Conservation (phyloP, 192 early-diverging fungal species). For the Backusella circina region DNA sequence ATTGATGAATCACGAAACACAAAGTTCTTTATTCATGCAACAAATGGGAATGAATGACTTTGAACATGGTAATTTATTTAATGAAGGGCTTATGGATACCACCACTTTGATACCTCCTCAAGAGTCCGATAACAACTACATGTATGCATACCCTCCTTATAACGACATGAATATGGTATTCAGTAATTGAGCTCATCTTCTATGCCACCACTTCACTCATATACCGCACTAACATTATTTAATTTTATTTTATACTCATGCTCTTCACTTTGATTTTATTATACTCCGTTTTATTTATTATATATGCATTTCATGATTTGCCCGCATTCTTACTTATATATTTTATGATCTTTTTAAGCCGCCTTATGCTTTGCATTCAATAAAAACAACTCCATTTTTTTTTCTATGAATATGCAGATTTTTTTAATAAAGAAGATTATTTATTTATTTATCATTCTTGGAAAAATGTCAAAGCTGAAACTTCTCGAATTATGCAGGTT, state of each 20-base stretch:
- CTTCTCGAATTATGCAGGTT: slow-evolving; percentile 2
- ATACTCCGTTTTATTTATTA: neutral
- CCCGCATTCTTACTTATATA: neutral
- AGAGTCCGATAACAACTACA: neutral
- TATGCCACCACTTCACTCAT: neutral
- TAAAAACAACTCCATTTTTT: neutral
- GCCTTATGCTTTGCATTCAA: slow-evolving; percentile 4
- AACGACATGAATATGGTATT: neutral
- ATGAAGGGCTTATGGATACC: neutral
- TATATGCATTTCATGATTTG: slow-evolving; percentile 5
- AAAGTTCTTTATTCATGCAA: neutral
- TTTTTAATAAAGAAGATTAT: slow-evolving; percentile 5
- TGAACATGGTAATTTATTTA: neutral
- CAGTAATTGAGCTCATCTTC: neutral
- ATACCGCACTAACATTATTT: slow-evolving; percentile 2
- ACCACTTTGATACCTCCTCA: neutral
- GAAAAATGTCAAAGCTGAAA: slow-evolving; percentile 5
- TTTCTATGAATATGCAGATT: slow-evolving; percentile 5
- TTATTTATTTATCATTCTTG: slow-evolving; percentile 5
- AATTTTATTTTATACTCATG: neutral
- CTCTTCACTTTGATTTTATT: slow-evolving; percentile 3
- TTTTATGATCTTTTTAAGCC: slow-evolving; percentile 3
- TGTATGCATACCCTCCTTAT: neutral
- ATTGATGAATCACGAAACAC: neutral
- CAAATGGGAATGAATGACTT: neutral